Base-by-base conservation (phyloP, 2,329 filamentous ascomycete species). In the Cladosporium sphaerospermum region DNA sequence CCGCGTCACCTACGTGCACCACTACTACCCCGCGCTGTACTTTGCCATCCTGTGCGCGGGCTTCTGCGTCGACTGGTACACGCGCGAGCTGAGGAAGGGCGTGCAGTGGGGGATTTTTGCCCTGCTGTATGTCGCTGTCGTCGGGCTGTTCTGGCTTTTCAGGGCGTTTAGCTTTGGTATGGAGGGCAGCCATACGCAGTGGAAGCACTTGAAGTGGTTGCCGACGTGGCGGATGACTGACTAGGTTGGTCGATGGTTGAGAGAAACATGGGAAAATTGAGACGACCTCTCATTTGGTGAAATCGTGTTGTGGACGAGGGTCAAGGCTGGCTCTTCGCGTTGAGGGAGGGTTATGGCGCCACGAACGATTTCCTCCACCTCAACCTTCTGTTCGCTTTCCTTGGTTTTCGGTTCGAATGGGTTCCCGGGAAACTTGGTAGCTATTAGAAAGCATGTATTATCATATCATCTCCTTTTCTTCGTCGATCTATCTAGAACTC, bases 1-100 rank as follows among this genome's bases (percentile, higher is more conserved):
- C 9, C 89, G 93, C 78, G 93, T 99, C 56, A 99, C 93, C 13
- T 99, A 99, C 67, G 93, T 99, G 52, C 93, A 99, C 72, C 93
- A 99, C 76, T 99, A 99, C 78, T 99, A 97, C 72, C 93, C 93
- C 9, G 93, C 93, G 9, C 82, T 99, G 9, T 99, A 97, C 77
- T 99, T 97, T 70, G 91, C 93, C 63, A 96, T 99, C 60, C 77
- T 99, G 43, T 83, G 82, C 13, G 83, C 91, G 57, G 92, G 91
- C 51, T 99, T 99, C 79, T 80, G 90, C 61, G 74, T 88, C 52
- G 90, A 97, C 71, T 97, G 89, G 85, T 77, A 85, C 58, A 82
- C 89, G 44, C 80, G 84, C 59, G 84, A 80, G 63, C 75, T 88
- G 59, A 79, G 77, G 61, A 81, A 80, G 66, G 74, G 71, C 40